Evolutionary conservation across 1,284 basidiomycete species (phyloP), one percentile per base, ranked within the genome.

Genomic region (Tilletia horrida): DNA sequence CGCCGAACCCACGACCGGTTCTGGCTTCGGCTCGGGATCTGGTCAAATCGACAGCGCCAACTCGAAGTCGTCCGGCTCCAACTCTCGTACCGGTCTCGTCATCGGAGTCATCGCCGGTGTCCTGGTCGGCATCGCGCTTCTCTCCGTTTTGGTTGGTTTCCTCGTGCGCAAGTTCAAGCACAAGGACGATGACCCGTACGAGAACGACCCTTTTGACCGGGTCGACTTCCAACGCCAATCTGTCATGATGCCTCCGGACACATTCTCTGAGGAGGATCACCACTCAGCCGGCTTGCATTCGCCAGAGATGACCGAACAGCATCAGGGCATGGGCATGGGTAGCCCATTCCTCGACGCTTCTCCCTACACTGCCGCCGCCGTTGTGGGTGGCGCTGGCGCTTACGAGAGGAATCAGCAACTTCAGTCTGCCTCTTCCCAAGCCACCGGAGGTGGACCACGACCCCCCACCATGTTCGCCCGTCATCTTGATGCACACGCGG

Each of bases 21-120:
- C 2, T 50, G 47, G 23, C 74, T 8, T 65, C 70, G 11, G 70
- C 74, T 3, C 70, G 73, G 7, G 67, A 69, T 8, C 48, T 65
- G 14, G 67, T 67, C 21, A 65, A 63, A 44, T 67, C 70, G 52
- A 69, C 3, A 66, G 67, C 1, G 63, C 72, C 55, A 73, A 69
- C 43, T 67, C 71, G 8, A 50, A 69, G 21, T 44, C 65, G 2
- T 69, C 69, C 21, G 50, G 52, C 29, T 67, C 71, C 43, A n/a
- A 18, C 25, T 72, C 69, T 27, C 66, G 64, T 4, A 77, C 80
- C 0, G 82, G 82, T 21, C 76, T 76, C 31, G 78, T 83, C 66
- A 76, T 82, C 62, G 82, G 82, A 16, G 81, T 82, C 69, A 81
- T 82, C 65, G 80, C 81, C 4, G 82, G 78, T 40, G 73, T 77